A percentile compares a stretch with the other conserved stretches of the same genome.
Evolutionary conservation across 306 rosid genomes (phyloP).

Genomic region (Vicia villosa): DNA sequence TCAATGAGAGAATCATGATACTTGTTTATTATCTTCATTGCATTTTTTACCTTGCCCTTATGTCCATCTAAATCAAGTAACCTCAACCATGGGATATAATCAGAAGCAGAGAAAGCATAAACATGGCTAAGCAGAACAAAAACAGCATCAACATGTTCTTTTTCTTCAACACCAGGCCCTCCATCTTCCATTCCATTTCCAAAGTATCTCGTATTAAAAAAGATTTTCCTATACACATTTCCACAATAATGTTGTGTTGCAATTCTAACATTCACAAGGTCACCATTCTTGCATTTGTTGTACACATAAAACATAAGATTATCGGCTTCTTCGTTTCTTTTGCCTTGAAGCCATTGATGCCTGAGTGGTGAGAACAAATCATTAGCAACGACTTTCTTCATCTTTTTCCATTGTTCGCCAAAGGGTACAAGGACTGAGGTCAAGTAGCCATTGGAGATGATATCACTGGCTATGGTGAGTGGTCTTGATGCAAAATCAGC

Average conservation of each 20-base stretch:
- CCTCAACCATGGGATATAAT: slow-evolving; percentile 26
- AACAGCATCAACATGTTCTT: neutral
- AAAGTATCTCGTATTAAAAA: neutral
- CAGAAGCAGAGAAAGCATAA: neutral
- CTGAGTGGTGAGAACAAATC: neutral
- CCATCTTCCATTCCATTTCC: neutral
- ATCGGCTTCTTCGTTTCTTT: neutral
- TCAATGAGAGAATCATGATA: slow-evolving; percentile 42
- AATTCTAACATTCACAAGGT: neutral
- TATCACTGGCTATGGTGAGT: neutral
- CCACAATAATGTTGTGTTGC: neutral
- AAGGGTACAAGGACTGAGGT: neutral
- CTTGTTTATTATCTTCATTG: slow-evolving; percentile 22
- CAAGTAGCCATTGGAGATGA: neutral
- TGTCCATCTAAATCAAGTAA: slow-evolving; percentile 45
- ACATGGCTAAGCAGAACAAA: neutral
- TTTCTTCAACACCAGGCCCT: slow-evolving; percentile 1
- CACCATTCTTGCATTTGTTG: neutral
- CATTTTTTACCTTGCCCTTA: slow-evolving; percentile 8
- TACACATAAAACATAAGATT: neutral
- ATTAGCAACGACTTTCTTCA: neutral
- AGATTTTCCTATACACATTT: neutral
- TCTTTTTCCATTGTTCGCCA: neutral
- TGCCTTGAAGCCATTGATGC: neutral
- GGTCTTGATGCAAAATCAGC: slow-evolving; percentile 7